phyloP scores from a whole-genome alignment of 2,329 filamentous ascomycete genomes.

The Cercospora berteroae region DNA sequence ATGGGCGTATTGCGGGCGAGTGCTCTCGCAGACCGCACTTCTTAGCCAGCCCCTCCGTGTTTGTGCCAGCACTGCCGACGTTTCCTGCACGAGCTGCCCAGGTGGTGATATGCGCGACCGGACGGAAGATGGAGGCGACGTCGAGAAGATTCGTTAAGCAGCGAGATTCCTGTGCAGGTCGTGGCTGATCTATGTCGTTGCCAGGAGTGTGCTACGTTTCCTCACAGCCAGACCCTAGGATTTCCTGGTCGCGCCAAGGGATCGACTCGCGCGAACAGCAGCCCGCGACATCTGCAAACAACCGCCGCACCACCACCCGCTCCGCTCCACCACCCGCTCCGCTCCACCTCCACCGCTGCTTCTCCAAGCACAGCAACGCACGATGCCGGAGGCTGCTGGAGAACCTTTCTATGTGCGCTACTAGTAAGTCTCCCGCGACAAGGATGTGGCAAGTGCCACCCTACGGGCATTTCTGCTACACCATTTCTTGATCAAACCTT shows the following conservation, averaged over 20 bases:
- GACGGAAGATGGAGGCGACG: background rate
- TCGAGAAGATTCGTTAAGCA: background rate
- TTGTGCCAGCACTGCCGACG: conserved; percentile 2
- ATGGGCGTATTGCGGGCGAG: conserved; percentile 21
- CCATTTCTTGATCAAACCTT: background rate
- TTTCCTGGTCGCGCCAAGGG: conserved; percentile 4
- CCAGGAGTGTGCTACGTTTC: conserved; percentile 6
- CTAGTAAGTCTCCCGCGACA: conserved; percentile 66
- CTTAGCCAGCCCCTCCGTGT: conserved; percentile 29
- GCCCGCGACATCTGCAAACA: background rate
- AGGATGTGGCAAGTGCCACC: background rate
- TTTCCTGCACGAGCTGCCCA: conserved; percentile 13
- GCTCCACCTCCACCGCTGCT: background rate
- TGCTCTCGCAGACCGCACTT: conserved; percentile 32
- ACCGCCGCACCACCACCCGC: background rate
- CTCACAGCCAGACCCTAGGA: conserved; percentile 4
- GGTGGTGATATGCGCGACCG: background rate
- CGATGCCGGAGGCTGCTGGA: conserved; percentile 57
- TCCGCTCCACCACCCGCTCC: background rate
- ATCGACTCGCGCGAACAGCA: background rate
- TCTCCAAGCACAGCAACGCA: conserved; percentile 21
- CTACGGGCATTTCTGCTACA: background rate
- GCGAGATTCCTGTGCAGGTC: background rate
- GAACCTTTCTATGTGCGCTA: conserved; percentile 96
- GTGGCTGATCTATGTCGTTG: background rate